Evolutionary conservation across 345 rosid species (phyloP), one percentile per base, ranked within the genome.

Genomic region (Eucalyptus cloeziana): DNA sequence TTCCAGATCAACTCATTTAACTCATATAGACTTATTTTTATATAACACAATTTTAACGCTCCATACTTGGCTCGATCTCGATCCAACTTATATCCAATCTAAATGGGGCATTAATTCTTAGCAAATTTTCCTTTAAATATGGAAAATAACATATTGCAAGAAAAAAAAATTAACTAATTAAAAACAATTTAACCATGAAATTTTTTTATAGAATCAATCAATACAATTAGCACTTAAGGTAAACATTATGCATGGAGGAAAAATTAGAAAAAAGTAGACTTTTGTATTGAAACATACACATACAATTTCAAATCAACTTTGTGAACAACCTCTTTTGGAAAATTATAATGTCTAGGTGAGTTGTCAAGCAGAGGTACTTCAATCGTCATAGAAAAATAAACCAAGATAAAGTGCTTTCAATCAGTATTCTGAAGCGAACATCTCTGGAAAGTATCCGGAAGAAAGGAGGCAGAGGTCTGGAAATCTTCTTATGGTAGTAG

Each of bases 11-110:
- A 76, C 45, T 44, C 40, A 33, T 69, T 69, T 17, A 71, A 71
- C 25, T 43, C 81, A 37, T 8, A 31, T 3, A 10, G 25, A 37
- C 13, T 9, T 31, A 4, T 31, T 67, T 67, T 67, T 31, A 31
- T 31, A 1, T 67, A 31, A 31, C 43, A 15, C 12, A 31, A 67
- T 31, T 67, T 15, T 7, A 67, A 31, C 2, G 3, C 21, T 31
- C 21, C 11, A 31, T 31, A 16, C 71, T 8, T 3, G 1, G 1
- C 19, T 64, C 0, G 2, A 64, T 67, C 79, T 17, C 3, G 3
- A 67, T 15, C 79, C 79, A 67, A 67, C 3, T 67, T 15, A 67
- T 8, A 30, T 64, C 37, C 71, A n/a, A 14, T 64, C 37, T 31
- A n/a, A 64, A 64, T 67, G 43, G 17, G 22, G 24, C 24, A 31